These are phyloP conservation scores for Nepenthes mirabilis DNA, from an alignment of 148 eudicot genomes.

Conservation along the genomic window DNA sequence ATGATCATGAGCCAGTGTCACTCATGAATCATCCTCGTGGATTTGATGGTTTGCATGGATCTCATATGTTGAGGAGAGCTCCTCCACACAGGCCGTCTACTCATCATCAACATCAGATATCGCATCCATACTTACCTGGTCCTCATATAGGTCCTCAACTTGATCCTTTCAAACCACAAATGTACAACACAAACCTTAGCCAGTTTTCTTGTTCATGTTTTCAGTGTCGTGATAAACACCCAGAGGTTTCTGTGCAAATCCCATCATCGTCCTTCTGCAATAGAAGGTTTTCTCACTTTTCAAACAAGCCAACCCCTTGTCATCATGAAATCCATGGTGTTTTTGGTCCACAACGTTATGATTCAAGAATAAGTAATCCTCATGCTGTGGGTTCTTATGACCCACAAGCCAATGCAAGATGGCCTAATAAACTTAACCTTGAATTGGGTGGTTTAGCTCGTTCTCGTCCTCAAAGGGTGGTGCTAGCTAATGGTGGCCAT, in stretches of 20 bases:
- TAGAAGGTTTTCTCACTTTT: slow-evolving; percentile 28
- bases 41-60: slow-evolving; percentile 33
- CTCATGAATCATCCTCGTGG: slow-evolving; percentile 22
- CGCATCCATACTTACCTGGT: slow-evolving; percentile 29
- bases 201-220: slow-evolving; percentile 60
- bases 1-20: slow-evolving; percentile 35
- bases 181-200: slow-evolving; percentile 23
- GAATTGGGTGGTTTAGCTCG: slow-evolving; percentile 28
- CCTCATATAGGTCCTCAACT: slow-evolving; percentile 28
- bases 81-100: slow-evolving; percentile 26
- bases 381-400: slow-evolving; percentile 24
- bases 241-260: slow-evolving; percentile 21
- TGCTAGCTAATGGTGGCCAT: slow-evolving; percentile 28
- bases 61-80: slow-evolving; percentile 37
- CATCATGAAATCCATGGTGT: slow-evolving; percentile 22
- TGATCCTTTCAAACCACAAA: slow-evolving; percentile 37
- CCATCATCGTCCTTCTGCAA: slow-evolving; percentile 27
- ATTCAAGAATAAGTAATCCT: slow-evolving; percentile 15
- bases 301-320: slow-evolving; percentile 24
- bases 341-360: slow-evolving; percentile 30
- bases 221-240: slow-evolving; percentile 43
- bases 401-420: slow-evolving; percentile 29
- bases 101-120: slow-evolving; percentile 20
- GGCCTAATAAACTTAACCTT: slow-evolving; percentile 35
- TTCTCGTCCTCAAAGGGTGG: slow-evolving; percentile 38